phyloP scores from a whole-genome alignment of 1,139 yeast species.

The Hyphopichia khmerensis region DNA sequence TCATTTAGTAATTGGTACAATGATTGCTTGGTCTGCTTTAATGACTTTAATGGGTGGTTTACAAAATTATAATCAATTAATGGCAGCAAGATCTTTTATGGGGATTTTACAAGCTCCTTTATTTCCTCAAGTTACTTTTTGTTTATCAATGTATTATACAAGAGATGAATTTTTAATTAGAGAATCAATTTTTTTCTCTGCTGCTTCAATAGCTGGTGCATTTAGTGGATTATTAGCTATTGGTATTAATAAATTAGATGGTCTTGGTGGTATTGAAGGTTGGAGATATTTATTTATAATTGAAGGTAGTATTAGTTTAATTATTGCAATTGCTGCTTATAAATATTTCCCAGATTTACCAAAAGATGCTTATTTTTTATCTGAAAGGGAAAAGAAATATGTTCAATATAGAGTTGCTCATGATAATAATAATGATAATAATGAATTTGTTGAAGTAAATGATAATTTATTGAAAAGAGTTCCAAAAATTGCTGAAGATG shows the following conservation, averaged over 20 bases:
- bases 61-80: slow-evolving; percentile 12
- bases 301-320: slow-evolving; percentile 37
- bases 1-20: slow-evolving; percentile 14
- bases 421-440: background rate
- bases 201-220: slow-evolving; percentile 55
- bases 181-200: slow-evolving; percentile 47
- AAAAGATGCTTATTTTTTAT: background rate
- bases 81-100: slow-evolving; percentile 16
- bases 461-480: background rate
- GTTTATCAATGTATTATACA: slow-evolving; percentile 36
- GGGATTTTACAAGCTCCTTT: slow-evolving; percentile 22
- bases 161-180: slow-evolving; percentile 41
- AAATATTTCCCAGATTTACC: slow-evolving; percentile 1
- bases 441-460: background rate
- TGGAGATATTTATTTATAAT: slow-evolving; percentile 43
- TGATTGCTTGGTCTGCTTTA: slow-evolving; percentile 17
- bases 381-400: background rate
- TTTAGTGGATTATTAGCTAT: slow-evolving; percentile 41
- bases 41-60: slow-evolving; percentile 16
- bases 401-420: background rate
- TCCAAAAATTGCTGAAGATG: slow-evolving; percentile 9
- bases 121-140: slow-evolving; percentile 38
- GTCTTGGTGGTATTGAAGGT: slow-evolving; percentile 28
- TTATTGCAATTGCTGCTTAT: slow-evolving; percentile 47
- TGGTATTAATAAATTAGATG: slow-evolving; percentile 31